A percentile compares a stretch with the other conserved stretches of the same genome.
Evolutionary conservation across 1,284 basidiomycete genomes (phyloP).

Genomic region (Pseudozyma pruni): DNA sequence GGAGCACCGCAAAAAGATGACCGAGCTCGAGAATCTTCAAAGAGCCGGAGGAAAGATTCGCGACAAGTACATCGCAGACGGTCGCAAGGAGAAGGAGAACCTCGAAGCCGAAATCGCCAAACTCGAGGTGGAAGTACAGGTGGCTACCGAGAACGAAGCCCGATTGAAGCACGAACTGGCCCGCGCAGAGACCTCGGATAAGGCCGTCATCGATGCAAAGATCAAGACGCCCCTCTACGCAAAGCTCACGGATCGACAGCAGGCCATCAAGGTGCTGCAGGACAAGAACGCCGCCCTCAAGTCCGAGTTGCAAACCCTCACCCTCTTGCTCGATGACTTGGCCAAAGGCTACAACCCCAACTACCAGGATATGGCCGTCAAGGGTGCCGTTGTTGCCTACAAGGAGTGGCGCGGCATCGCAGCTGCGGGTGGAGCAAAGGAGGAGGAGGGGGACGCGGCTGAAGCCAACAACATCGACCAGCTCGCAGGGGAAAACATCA

Average conservation of each 20-base stretch:
- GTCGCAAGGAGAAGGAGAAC: slow-evolving; percentile 73
- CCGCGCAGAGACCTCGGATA: slow-evolving; percentile 46
- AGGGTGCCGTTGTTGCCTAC: slow-evolving; percentile 94
- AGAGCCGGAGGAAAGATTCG: slow-evolving; percentile 89
- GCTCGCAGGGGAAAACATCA: slow-evolving; percentile 27
- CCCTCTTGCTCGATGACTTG: slow-evolving; percentile 84
- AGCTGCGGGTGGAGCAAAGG: background rate
- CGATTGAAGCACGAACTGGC: slow-evolving; percentile 40
- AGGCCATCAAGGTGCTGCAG: slow-evolving; percentile 80
- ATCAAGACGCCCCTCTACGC: slow-evolving; percentile 83
- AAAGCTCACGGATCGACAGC: slow-evolving; percentile 78
- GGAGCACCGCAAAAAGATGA: slow-evolving; percentile 75
- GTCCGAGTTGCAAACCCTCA: slow-evolving; percentile 79
- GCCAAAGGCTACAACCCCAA: slow-evolving; percentile 92
- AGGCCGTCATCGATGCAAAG: slow-evolving; percentile 71
- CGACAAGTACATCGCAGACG: slow-evolving; percentile 83
- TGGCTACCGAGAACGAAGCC: slow-evolving; percentile 69
- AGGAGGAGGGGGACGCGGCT: slow-evolving; percentile 8
- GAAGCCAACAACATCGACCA: slow-evolving; percentile 27
- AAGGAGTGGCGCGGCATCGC: slow-evolving; percentile 74
- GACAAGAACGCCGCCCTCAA: slow-evolving; percentile 78
- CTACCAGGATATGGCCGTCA: slow-evolving; percentile 98
- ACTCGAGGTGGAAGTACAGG: slow-evolving; percentile 75
- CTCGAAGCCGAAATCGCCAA: slow-evolving; percentile 57
- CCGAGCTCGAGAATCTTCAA: slow-evolving; percentile 79